Percentiles rank a stretch among this genome's conserved stretches.
Evolutionary conservation across 768 basidiomycete genomes (phyloP).

Genomic region (Mycena maculata): DNA sequence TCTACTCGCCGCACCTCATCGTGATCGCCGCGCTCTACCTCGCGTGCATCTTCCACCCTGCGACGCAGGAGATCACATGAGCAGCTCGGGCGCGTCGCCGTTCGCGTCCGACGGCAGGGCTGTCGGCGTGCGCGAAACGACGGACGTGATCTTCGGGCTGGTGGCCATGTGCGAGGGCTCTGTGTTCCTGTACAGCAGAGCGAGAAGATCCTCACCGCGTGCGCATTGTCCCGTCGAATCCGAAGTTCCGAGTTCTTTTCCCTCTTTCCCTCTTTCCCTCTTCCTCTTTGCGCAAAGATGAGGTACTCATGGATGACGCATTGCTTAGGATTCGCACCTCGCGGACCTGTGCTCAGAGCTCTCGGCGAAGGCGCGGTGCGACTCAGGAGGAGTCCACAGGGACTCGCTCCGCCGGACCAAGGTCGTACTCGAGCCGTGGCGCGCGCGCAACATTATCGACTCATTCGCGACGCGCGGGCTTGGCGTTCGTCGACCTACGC

Average conservation of each 20-base stretch:
- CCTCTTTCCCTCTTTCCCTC: conserved; percentile 7
- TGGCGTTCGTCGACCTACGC: too few species aligned
- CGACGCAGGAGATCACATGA: conserved; percentile 64
- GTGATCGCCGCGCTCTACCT: conserved; percentile 94
- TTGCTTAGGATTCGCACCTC: conserved; percentile 76
- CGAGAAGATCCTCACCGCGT: conserved; percentile 80
- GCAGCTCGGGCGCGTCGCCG: conserved; percentile 66
- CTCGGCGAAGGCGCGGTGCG: conserved; percentile 83
- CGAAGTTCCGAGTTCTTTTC: conserved; percentile 76
- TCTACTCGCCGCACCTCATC: conserved; percentile 95
- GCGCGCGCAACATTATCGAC: conserved; percentile 61
- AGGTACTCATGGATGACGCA: too few species aligned
- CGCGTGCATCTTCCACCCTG: conserved; percentile 79
- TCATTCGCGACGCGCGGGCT: conserved; percentile 43
- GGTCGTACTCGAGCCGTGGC: conserved; percentile 76
- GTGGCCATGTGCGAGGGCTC: conserved; percentile 75
- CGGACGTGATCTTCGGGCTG: conserved; percentile 57
- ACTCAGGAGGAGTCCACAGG: too few species aligned
- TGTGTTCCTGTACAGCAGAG: conserved; percentile 75
- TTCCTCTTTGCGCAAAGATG: conserved; percentile 14
- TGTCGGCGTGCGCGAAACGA: conserved; percentile 54
- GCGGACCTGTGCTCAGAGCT: conserved; percentile 85
- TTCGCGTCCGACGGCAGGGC: conserved; percentile 54
- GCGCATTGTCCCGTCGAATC: conserved; percentile 79
- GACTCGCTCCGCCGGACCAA: too few species aligned